A percentile compares a stretch with the other conserved stretches of the same genome.
phyloP scores from a whole-genome alignment of 169 alveolate genomes.

The Plasmodium berghei region DNA sequence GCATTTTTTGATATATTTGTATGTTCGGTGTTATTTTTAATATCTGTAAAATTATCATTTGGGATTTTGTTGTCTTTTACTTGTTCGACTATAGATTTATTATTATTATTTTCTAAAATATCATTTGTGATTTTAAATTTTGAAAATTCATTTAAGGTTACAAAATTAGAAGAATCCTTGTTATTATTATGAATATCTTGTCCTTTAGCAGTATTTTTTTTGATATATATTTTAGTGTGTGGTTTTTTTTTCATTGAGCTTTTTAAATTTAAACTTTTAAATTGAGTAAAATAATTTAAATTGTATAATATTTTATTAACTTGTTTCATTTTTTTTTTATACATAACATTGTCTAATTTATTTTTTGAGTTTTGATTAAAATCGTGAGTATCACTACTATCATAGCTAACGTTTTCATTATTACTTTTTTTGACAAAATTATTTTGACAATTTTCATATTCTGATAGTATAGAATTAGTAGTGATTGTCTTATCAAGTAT shows the following conservation, averaged over 20 bases:
- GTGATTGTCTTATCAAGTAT: no score
- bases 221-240: neutral
- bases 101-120: no score
- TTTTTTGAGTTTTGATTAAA: neutral
- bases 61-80: no score
- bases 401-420: neutral
- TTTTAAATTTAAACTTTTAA: constrained; percentile 28
- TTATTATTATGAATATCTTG: neutral
- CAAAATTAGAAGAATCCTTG: neutral
- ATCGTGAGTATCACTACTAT: neutral
- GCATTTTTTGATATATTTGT: neutral
- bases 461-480: no score
- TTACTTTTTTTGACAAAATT: neutral
- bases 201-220: neutral
- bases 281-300: constrained; percentile 27
- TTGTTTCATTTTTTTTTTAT: constrained; percentile 59
- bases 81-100: no score
- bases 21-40: no score
- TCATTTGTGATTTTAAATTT: no score
- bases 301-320: constrained; percentile 45
- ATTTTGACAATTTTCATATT: neutral
- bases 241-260: neutral
- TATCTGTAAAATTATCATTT: no score
- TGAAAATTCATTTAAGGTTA: no score
- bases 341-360: constrained; percentile 1